Evolutionary conservation across 345 rosid genomes (phyloP).

Genomic region (Salix caprea): DNA sequence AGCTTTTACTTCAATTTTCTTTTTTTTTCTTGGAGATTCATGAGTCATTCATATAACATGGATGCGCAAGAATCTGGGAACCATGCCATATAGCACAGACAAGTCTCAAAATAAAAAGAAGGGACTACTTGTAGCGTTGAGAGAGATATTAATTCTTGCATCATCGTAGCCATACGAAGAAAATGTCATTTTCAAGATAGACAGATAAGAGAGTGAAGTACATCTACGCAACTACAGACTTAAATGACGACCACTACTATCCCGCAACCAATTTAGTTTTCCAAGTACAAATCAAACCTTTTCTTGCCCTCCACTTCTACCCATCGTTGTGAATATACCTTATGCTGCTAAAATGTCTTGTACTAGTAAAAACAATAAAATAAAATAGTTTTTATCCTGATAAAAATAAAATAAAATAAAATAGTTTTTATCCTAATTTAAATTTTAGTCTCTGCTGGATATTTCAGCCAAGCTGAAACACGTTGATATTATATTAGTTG

Average conservation of each 20-base stretch:
- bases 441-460: accelerated
- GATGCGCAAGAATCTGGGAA: background rate
- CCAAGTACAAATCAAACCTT: background rate
- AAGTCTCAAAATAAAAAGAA: background rate
- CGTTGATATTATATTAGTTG: no score
- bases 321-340: no score
- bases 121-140: no score
- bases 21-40: background rate
- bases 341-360: no score
- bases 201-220: background rate
- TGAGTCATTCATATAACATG: background rate
- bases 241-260: background rate
- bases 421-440: no score
- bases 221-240: background rate
- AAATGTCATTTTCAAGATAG: background rate
- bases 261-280: background rate
- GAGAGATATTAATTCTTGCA: no score
- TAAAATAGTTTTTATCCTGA: no score
- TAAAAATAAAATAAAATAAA: no score
- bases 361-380: no score
- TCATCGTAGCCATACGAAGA: no score
- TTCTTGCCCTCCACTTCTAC: background rate
- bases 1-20: background rate
- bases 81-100: background rate
- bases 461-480: no score